A percentile compares a stretch with the other conserved stretches of the same genome.
Evolutionary conservation across 257 asterid species (phyloP).

Genomic region (Solanum medicagineum): DNA sequence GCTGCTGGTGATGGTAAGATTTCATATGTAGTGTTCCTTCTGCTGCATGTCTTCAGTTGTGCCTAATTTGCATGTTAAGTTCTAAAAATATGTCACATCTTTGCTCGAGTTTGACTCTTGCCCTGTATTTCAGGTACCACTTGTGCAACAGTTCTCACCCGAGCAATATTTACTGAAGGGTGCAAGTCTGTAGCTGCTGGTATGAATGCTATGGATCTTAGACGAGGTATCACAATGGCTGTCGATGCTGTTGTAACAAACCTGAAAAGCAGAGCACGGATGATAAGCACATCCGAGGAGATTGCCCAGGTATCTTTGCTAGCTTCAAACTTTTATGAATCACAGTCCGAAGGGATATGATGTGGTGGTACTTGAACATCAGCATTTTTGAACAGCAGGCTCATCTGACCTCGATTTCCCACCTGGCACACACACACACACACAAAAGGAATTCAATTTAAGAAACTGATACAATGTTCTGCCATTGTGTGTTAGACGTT

Average conservation of each 20-base stretch:
- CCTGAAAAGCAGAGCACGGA: conserved; percentile 43
- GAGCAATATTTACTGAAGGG: conserved; percentile 42
- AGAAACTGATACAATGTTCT: neutral
- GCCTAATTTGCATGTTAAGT: neutral
- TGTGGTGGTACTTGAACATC: neutral
- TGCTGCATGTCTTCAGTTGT: neutral
- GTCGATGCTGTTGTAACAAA: conserved; percentile 38
- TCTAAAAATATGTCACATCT: neutral
- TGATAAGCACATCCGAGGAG: conserved; percentile 52
- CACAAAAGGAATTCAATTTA: neutral
- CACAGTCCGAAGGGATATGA: neutral
- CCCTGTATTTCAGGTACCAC: conserved; percentile 32
- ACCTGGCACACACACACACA: neutral
- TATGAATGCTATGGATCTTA: conserved; percentile 55
- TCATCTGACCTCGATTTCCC: neutral
- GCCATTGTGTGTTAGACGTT: neutral
- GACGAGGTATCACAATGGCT: conserved; percentile 55
- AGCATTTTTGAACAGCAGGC: neutral
- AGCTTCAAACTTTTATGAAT: neutral
- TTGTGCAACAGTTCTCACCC: conserved; percentile 45
- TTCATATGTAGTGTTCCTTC: neutral
- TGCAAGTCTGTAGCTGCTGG: conserved; percentile 69
- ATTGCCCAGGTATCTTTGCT: conserved; percentile 35
- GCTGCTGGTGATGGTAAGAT: conserved; percentile 46
- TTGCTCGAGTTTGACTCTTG: neutral